These are phyloP conservation scores for Mortierella polycephala DNA, from an alignment of 371 early-diverging fungal genomes.

Conservation along the genomic window DNA sequence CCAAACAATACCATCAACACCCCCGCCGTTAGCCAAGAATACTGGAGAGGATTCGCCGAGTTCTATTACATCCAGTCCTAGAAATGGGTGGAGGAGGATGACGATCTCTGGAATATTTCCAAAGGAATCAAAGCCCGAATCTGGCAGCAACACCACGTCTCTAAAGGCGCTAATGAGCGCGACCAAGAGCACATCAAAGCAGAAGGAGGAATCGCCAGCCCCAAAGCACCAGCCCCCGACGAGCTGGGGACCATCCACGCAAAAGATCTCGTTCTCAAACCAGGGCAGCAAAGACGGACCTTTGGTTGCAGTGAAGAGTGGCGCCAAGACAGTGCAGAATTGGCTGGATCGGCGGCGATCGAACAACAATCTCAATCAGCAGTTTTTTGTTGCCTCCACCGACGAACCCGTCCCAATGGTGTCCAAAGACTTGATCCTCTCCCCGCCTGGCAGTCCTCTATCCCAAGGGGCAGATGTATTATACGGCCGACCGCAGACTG, in stretches of 20 bases:
- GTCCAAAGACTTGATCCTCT: slow-evolving; percentile 6
- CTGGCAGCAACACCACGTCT: not conserved
- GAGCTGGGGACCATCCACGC: not conserved
- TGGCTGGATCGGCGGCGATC: slow-evolving; percentile 29
- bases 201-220: not conserved
- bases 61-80: slow-evolving; percentile 1
- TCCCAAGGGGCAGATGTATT: not conserved
- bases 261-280: slow-evolving; percentile 1
- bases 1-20: not conserved
- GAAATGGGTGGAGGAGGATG: slow-evolving; percentile 15
- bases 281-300: slow-evolving; percentile 1
- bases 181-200: slow-evolving; percentile 16
- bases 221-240: not conserved
- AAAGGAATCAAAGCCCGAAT: slow-evolving; percentile 26
- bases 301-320: slow-evolving; percentile 7
- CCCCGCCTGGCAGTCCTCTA: slow-evolving; percentile 24
- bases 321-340: slow-evolving; percentile 28
- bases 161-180: slow-evolving; percentile 25
- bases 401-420: slow-evolving; percentile 24
- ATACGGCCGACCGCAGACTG: not conserved
- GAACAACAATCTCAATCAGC: slow-evolving; percentile 17
- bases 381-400: slow-evolving; percentile 13
- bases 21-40: not conserved
- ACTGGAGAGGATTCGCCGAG: not conserved
- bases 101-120: slow-evolving; percentile 26